These are phyloP conservation scores for Musa beccarii DNA, from an alignment of 176 grass and related monocot genomes.

Conservation along the genomic window DNA sequence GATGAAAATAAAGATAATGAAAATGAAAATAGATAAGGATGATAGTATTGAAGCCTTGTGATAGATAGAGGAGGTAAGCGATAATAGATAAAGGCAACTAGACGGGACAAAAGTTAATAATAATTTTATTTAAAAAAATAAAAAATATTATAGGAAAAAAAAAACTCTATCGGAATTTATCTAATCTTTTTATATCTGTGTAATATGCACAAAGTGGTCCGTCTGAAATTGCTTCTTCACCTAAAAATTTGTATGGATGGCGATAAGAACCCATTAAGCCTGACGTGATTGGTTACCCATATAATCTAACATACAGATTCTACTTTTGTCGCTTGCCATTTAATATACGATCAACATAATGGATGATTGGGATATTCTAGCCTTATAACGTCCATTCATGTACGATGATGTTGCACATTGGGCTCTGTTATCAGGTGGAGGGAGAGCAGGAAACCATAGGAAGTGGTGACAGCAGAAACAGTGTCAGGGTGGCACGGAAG, in stretches of 20 bases:
- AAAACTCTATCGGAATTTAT: too few relatives aligned
- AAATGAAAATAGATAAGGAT: too few relatives aligned
- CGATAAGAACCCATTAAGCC: not conserved
- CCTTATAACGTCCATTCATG: too few relatives aligned
- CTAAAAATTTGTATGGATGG: not conserved
- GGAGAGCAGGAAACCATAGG: not conserved
- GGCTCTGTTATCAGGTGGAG: not conserved
- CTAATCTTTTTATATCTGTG: too few relatives aligned
- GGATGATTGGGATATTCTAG: too few relatives aligned
- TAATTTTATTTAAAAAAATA: too few relatives aligned
- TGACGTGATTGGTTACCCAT: not conserved
- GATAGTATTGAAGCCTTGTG: rapidly evolving
- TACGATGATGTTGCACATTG: too few relatives aligned
- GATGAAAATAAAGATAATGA: rapidly evolving
- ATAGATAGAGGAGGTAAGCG: too few relatives aligned
- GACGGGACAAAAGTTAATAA: too few relatives aligned
- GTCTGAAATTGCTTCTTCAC: not conserved
- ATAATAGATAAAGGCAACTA: too few relatives aligned
- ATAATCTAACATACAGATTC: not conserved
- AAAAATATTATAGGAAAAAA: too few relatives aligned
- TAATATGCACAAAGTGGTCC: not conserved
- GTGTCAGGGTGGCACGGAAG: not conserved
- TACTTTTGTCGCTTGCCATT: not conserved
- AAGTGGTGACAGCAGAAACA: not conserved
- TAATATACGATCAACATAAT: not conserved